Conservation (phyloP, 495 filamentous ascomycete species). For the Penicillium canariense region DNA sequence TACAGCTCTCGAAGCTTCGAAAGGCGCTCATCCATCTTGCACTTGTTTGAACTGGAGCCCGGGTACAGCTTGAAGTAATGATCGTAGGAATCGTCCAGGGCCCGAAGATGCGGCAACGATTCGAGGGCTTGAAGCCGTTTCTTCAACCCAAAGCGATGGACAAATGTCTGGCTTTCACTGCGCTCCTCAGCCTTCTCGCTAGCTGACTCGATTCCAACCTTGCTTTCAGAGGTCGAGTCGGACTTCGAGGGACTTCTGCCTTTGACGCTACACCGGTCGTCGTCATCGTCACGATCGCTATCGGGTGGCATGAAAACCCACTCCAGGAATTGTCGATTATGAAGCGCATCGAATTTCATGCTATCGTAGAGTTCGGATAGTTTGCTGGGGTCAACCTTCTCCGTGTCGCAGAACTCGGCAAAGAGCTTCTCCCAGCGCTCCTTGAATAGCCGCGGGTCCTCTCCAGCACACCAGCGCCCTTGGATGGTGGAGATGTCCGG, state of each 20-base stretch:
- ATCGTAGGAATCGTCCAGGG: constrained; percentile 48
- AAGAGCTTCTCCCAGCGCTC: constrained; percentile 99
- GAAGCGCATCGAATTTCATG: constrained; percentile 98
- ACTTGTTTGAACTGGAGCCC: constrained; percentile 72
- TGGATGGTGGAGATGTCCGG: constrained; percentile 72
- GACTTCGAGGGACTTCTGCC: constrained; percentile 27
- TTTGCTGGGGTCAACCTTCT: constrained; percentile 97
- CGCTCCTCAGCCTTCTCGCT: constrained; percentile 36
- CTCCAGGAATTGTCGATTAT: constrained; percentile 95
- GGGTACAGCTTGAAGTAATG: constrained; percentile 87
- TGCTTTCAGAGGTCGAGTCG: constrained; percentile 31
- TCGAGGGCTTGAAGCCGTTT: constrained; percentile 41
- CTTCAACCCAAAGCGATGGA: constrained; percentile 49
- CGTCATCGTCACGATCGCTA: constrained; percentile 62
- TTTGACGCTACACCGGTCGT: constrained; percentile 48
- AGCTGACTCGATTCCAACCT: constrained; percentile 18
- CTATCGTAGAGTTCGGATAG: constrained; percentile 97
- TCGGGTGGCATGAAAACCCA: constrained; percentile 89
- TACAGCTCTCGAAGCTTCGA: constrained; percentile 89
- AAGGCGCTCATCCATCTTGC: constrained; percentile 79
- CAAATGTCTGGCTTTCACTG: constrained; percentile 38
- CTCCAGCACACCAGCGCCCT: constrained; percentile 91
- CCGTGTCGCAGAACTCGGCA: constrained; percentile 89
- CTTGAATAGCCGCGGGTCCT: constrained; percentile 90
- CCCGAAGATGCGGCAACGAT: constrained; percentile 43